These are phyloP conservation scores for Solidago caesia DNA, from an alignment of 129 eudicot genomes.

Conservation along the genomic window DNA sequence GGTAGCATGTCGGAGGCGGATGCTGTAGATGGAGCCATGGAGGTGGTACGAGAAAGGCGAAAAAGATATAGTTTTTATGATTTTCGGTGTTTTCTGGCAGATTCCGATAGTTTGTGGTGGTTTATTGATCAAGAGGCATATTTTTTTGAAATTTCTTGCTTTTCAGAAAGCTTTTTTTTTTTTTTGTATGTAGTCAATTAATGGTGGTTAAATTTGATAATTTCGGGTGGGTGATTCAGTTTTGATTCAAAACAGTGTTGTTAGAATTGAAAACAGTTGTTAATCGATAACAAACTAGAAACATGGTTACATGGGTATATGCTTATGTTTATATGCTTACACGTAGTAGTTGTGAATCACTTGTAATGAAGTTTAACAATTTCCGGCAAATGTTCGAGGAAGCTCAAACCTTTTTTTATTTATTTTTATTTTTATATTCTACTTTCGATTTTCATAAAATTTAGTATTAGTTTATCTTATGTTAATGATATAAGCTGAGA, in stretches of 20 bases:
- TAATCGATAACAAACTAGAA: too few species aligned
- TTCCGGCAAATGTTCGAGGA: neutral
- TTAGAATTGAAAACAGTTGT: neutral
- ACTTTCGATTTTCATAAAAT: neutral
- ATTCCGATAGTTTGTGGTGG: too few species aligned
- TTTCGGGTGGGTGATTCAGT: neutral
- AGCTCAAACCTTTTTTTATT: neutral
- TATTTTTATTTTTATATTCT: neutral
- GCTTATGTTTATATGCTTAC: neutral
- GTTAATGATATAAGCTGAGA: neutral
- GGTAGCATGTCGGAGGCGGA: too few species aligned
- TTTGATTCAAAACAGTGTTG: neutral
- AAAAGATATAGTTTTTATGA: too few species aligned
- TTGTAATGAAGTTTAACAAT: neutral
- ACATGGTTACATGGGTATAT: neutral
- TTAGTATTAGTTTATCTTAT: conserved; percentile 1
- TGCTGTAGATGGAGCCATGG: too few species aligned
- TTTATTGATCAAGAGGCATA: too few species aligned
- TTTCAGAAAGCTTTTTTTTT: too few species aligned
- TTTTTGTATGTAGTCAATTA: neutral
- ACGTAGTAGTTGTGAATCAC: neutral
- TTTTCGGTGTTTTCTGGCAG: too few species aligned
- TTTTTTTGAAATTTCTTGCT: too few species aligned
- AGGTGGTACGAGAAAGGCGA: too few species aligned
- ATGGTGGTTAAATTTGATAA: neutral